A percentile compares a stretch with the other conserved stretches of the same genome.
Evolutionary conservation across 345 rosid species (phyloP).

Genomic region (Citrus cavaleriei): DNA sequence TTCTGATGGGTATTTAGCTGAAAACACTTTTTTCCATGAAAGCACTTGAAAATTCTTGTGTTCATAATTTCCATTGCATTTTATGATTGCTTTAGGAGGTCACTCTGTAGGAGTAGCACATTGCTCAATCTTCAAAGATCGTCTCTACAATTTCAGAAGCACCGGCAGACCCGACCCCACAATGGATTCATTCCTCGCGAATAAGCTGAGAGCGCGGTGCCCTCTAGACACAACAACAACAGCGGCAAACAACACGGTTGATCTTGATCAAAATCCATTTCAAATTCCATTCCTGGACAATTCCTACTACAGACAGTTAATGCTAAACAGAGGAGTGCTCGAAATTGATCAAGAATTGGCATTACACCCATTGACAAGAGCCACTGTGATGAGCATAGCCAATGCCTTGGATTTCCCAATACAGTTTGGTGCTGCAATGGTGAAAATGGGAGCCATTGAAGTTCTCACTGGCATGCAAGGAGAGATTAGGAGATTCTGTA

Average conservation of each 20-base stretch:
- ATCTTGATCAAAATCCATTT: conserved; percentile 28
- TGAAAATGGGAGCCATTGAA: conserved; percentile 34
- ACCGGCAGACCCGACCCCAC: conserved; percentile 33
- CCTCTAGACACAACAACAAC: conserved; percentile 8
- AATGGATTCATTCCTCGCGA: conserved; percentile 26
- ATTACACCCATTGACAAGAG: conserved; percentile 19
- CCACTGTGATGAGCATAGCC: conserved; percentile 22
- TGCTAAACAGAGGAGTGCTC: conserved; percentile 29
- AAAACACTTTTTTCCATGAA: not conserved
- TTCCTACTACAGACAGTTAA: conserved; percentile 24
- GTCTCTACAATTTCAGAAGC: conserved; percentile 36
- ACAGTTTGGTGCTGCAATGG: conserved; percentile 42
- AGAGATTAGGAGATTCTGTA: conserved; percentile 37
- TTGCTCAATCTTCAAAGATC: conserved; percentile 38
- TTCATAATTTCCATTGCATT: too few species aligned
- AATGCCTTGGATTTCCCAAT: conserved; percentile 13
- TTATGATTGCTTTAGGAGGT: conserved; percentile 28
- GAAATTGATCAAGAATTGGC: conserved; percentile 34
- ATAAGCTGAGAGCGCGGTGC: conserved; percentile 26
- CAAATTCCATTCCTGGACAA: conserved; percentile 14
- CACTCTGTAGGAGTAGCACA: conserved; percentile 51
- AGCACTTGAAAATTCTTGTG: not conserved
- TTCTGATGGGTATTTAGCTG: conserved; percentile 47
- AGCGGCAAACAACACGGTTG: conserved; percentile 15
- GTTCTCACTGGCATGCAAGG: conserved; percentile 34